phyloP scores from a whole-genome alignment of 139 green algal species.

The Tetradesmus lagerheimii region DNA sequence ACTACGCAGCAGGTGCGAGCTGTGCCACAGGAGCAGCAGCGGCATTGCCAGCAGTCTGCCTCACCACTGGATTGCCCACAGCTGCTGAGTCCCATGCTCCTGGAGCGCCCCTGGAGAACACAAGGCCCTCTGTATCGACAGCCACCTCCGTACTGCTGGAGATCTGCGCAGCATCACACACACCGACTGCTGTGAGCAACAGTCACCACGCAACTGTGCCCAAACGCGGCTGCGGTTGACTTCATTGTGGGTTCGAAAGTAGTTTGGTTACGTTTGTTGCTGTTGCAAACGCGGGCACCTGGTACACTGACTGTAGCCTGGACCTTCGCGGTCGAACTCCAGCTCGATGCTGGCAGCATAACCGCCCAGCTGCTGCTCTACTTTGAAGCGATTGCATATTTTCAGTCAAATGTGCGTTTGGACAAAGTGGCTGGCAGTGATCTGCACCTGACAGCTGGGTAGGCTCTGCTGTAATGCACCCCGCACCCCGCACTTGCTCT shows the following conservation, averaged over 20 bases:
- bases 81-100: conserved; percentile 82
- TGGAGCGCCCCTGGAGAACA: conserved; percentile 63
- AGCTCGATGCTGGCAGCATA: neutral
- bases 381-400: neutral
- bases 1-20: neutral
- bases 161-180: neutral
- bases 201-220: neutral
- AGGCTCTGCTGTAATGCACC: too few species aligned
- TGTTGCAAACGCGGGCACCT: neutral
- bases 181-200: neutral
- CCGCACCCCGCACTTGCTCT: too few species aligned
- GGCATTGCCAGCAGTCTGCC: neutral
- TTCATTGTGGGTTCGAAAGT: neutral
- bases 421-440: too few species aligned
- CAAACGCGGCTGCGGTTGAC: neutral
- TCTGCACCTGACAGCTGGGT: too few species aligned
- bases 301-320: neutral
- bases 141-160: conserved; percentile 24
- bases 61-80: conserved; percentile 81
- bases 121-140: conserved; percentile 59
- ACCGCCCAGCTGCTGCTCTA: neutral
- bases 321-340: neutral
- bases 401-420: too few species aligned
- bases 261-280: neutral
- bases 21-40: neutral